phyloP scores from a whole-genome alignment of 2,329 filamentous ascomycete species.

The Penicillium corylophilum region DNA sequence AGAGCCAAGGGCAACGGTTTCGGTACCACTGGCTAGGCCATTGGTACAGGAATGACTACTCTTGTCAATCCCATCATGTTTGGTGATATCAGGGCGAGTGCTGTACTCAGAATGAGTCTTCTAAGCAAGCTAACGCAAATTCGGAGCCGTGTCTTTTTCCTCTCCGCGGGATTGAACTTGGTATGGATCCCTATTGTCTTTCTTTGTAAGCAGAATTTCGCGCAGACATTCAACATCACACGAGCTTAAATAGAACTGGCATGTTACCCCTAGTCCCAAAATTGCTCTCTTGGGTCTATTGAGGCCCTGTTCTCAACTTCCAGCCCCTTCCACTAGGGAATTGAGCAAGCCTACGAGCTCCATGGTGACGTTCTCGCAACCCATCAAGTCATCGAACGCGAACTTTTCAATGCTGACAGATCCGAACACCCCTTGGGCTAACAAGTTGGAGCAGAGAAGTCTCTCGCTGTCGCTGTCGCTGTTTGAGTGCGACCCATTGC shows the following conservation, averaged over 20 bases:
- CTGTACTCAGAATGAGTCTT: neutral
- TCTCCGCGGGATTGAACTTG: slow-evolving; percentile 54
- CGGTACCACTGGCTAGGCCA: slow-evolving; percentile 59
- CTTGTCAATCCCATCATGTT: slow-evolving; percentile 53
- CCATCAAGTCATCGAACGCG: neutral
- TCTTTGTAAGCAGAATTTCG: slow-evolving; percentile 28
- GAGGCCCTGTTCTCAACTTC: slow-evolving; percentile 50
- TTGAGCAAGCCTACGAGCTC: slow-evolving; percentile 44
- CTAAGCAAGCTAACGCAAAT: neutral
- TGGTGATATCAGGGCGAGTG: slow-evolving; percentile 13
- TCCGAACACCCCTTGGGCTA: neutral
- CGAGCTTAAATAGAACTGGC: slow-evolving; percentile 1
- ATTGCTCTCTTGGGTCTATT: slow-evolving; percentile 53
- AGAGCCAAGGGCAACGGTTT: slow-evolving; percentile 61
- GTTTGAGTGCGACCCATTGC: neutral
- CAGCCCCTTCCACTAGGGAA: slow-evolving; percentile 48
- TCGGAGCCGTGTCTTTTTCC: slow-evolving; percentile 50
- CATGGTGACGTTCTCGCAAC: slow-evolving; percentile 33
- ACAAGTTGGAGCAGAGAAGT: neutral
- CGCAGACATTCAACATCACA: no score
- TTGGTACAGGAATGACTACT: slow-evolving; percentile 56
- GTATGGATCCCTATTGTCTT: slow-evolving; percentile 52
- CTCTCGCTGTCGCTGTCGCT: neutral
- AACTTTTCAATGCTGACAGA: neutral
- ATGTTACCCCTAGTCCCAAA: slow-evolving; percentile 54